phyloP scores from a whole-genome alignment of 768 basidiomycete genomes.

The Russula compacta region DNA sequence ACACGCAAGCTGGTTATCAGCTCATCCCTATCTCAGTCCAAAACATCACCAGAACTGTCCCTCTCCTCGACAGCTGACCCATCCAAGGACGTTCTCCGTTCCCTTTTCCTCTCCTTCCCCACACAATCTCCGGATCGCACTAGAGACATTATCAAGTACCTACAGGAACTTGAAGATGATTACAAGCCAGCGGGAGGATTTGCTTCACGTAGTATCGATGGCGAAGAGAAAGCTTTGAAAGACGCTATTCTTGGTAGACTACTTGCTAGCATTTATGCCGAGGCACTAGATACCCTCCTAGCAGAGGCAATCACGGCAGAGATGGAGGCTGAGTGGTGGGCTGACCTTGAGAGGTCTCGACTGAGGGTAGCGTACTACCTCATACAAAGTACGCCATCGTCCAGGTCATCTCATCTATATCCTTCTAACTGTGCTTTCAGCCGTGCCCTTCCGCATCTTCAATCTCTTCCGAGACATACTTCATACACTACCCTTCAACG shows the following conservation, averaged over 20 bases:
- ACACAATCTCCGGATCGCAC: constrained; percentile 25
- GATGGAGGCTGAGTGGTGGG: constrained; percentile 81
- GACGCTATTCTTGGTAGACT: constrained; percentile 41
- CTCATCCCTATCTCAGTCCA: background rate
- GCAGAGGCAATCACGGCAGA: constrained; percentile 62
- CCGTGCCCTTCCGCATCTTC: constrained; percentile 17
- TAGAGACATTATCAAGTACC: constrained; percentile 24
- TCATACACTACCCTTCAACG: constrained; percentile 11
- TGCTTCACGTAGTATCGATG: constrained; percentile 8
- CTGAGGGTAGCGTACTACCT: constrained; percentile 53
- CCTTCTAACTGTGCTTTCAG: background rate
- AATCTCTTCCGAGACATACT: constrained; percentile 20
- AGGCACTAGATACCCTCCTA: constrained; percentile 56
- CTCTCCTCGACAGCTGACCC: background rate
- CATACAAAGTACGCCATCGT: constrained; percentile 57
- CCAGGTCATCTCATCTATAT: background rate
- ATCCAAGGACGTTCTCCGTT: constrained; percentile 30
- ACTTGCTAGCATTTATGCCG: constrained; percentile 50
- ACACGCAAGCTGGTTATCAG: constrained; percentile 8
- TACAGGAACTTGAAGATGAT: constrained; percentile 23
- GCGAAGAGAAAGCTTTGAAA: constrained; percentile 32
- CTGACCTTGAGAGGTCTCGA: constrained; percentile 52
- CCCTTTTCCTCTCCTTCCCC: constrained; percentile 33
- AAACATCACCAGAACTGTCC: background rate
- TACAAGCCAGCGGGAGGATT: background rate